These are phyloP conservation scores for Gyromitra esculenta DNA, from an alignment of 2,329 filamentous ascomycete genomes.

Conservation along the genomic window DNA sequence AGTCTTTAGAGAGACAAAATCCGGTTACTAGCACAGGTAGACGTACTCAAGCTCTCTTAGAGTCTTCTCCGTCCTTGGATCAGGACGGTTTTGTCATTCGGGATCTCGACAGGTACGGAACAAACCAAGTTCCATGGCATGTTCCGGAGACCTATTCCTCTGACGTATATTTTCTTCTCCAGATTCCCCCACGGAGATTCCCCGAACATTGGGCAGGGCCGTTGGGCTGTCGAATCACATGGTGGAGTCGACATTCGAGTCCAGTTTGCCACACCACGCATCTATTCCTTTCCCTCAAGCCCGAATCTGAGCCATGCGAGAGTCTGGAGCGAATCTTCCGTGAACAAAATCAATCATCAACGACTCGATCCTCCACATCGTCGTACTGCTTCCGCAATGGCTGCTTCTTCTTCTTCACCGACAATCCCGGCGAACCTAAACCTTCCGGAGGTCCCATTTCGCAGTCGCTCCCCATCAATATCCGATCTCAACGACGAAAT, in stretches of 20 bases:
- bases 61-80: slow-evolving; percentile 35
- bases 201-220: slow-evolving; percentile 45
- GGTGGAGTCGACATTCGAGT: slow-evolving; percentile 49
- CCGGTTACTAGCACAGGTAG: slow-evolving; percentile 2
- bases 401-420: slow-evolving; percentile 44
- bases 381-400: slow-evolving; percentile 47
- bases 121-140: slow-evolving; percentile 52
- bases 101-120: slow-evolving; percentile 53
- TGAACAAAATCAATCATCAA: slow-evolving; percentile 36
- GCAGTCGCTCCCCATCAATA: slow-evolving; percentile 45
- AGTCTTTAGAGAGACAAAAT: slow-evolving; percentile 41
- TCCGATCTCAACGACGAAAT: slow-evolving; percentile 52
- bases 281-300: slow-evolving; percentile 35
- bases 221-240: slow-evolving; percentile 39
- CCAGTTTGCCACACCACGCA: slow-evolving; percentile 48
- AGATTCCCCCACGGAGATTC: slow-evolving; percentile 53
- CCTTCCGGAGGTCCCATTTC: slow-evolving; percentile 49
- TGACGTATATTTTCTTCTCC: slow-evolving; percentile 54
- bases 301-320: slow-evolving; percentile 50
- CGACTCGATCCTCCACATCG: slow-evolving; percentile 32
- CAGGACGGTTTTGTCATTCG: slow-evolving; percentile 45
- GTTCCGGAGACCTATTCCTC: slow-evolving; percentile 51
- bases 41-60: slow-evolving; percentile 29
- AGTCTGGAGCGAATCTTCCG: slow-evolving; percentile 52
- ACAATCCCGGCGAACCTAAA: slow-evolving; percentile 49